Evolutionary conservation across 805 yeast genomes (phyloP), one percentile per base, ranked within the genome.

Genomic region (Metschnikowia dekortorum): DNA sequence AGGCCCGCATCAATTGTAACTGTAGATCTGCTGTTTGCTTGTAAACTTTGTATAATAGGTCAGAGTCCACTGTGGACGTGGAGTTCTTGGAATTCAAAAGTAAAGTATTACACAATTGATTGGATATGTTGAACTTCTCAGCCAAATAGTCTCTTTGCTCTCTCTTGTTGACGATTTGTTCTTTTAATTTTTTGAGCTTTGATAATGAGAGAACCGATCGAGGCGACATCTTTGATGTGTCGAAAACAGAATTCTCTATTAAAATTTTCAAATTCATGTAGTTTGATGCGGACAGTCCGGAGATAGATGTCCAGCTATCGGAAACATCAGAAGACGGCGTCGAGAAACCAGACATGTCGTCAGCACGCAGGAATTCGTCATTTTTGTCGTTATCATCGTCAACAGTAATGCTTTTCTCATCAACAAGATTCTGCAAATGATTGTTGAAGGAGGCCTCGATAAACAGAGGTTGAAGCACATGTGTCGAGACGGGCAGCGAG

Each of bases 241-340:
- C 76, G 50, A 73, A 71, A 14, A 73, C 69, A 4, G 76, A 67
- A 56, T 74, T 74, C 57, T 75, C 80, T 45, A 75, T 75, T 48
- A 75, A 64, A 2, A 75, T 67, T 54, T 71, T 68, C 57, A 75
- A 60, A 55, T 73, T 71, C 37, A 73, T 61, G 60, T 71, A 70
- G 49, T 66, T 66, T 18, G 65, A 61, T 43, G 61, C 64, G 36
- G 51, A 53, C 46, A 32, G 48, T 14, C 41, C 53, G 13, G 54
- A 39, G 7, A 44, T 48, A 9, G 47, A 35, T 32, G 47, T 47
- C 56, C 56, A 55, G 10, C 50, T 48, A 18, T 43, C 53, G n/a
- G 55, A 48, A 28, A 53, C 41, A 28, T 51, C 55, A n/a, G 62
- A 55, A 8, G 61, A 53, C 6, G 68, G 62, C 36, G 54, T 58